Base-by-base conservation (phyloP, 139 green algal species). In the Picochlorum costavermella region DNA sequence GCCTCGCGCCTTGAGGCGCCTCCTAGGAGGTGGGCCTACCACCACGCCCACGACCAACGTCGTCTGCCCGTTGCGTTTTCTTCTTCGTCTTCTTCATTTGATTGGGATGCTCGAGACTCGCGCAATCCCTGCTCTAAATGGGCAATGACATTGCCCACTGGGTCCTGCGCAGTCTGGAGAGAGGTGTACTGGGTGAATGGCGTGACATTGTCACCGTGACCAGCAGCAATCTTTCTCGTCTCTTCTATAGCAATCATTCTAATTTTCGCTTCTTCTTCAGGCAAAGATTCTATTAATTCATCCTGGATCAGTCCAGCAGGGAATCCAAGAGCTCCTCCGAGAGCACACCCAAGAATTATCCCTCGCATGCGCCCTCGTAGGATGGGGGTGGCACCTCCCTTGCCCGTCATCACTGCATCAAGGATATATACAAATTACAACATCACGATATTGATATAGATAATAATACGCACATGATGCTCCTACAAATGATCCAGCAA, bases 251-350 rank as follows among this genome's bases (percentile, higher is more conserved):
- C 14, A 43, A 45, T 17, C 5, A 16, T 37, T 37, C 60, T 36
- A 6, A 25, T 5, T 13, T n/a, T 17, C 33, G 51, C n/a, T 25
- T 56, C 13, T 20, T 66, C 60, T 12, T 66, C 36, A 23, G 60
- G 60, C 13, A 66, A 25, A 1, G 13, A 28, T 11, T 29, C 16
- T 31, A 66, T 40, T 6, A 66, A 26, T 16, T 14, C 36, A 66
- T 66, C 56, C 53, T 80, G 67, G 46, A 76, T 16, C 44, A 82
- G 17, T 12, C 75, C 73, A 4, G 57, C 55, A 13, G 75, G 46
- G 1, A 72, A 40, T 12, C 71, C 75, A 30, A 80, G 43, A 3
- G 61, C 61, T 11, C 50, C 66, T 6, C 75, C 75, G 29, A 81
- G 37, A 14, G 60, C 64, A 6, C 60, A 50, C 1, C 74, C 74